Conservation (phyloP, 1,284 basidiomycete genomes). For the Afroboletus lepidellus region DNA sequence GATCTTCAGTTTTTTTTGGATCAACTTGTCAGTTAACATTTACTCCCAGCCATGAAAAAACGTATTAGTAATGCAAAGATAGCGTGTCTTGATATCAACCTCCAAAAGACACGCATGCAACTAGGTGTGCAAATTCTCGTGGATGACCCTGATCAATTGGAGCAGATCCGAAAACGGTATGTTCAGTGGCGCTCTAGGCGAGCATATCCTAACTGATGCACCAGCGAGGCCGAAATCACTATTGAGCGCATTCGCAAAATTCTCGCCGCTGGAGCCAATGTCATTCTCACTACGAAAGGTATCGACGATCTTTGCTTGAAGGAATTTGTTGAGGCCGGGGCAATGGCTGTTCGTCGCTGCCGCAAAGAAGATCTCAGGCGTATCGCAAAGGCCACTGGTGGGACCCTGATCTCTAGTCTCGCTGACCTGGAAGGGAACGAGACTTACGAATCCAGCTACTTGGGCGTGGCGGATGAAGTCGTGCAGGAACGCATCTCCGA, state of each 20-base stretch:
- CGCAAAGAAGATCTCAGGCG: conserved; percentile 96
- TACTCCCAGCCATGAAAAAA: conserved; percentile 88
- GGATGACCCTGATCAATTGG: conserved; percentile 95
- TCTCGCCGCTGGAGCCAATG: conserved; percentile 93
- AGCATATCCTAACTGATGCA: conserved; percentile 6
- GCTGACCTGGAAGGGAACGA: conserved; percentile 99
- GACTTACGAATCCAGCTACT: conserved; percentile 89
- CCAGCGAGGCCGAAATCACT: conserved; percentile 93
- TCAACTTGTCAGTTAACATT: conserved; percentile 5
- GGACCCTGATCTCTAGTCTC: conserved; percentile 88
- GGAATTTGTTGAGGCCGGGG: conserved; percentile 98
- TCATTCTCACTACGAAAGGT: conserved; percentile 96
- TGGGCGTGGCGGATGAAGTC: conserved; percentile 94
- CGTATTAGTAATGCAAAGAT: conserved; percentile 93
- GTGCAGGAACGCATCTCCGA: conserved; percentile 97
- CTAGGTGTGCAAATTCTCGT: conserved; percentile 97
- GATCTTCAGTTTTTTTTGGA: conserved; percentile 3
- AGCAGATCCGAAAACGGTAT: conserved; percentile 91
- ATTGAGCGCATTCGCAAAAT: conserved; percentile 97
- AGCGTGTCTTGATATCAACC: conserved; percentile 97
- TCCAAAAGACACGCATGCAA: conserved; percentile 97
- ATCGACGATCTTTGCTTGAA: conserved; percentile 98
- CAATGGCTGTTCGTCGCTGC: conserved; percentile 97
- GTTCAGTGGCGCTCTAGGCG: conserved; percentile 15
- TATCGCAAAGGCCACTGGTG: conserved; percentile 97